Conservation (phyloP, 371 early-diverging fungal species). For the Synchytrium microbalum region DNA sequence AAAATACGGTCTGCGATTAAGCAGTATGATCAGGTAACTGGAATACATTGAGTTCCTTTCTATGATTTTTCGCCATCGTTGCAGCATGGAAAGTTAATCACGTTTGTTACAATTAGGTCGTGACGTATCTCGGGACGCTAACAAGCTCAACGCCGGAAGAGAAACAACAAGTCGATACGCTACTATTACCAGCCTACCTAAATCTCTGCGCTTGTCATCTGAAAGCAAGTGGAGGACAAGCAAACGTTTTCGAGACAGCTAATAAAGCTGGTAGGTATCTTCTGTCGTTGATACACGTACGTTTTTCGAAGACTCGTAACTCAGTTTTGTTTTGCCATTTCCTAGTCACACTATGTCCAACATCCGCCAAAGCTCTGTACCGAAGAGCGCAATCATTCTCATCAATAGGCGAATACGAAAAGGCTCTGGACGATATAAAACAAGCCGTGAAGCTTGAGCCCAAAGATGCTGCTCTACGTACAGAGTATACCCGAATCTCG, state of each 20-base stretch:
- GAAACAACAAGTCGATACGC: constrained; percentile 6
- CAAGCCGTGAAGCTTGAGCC: neutral
- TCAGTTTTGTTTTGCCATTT: no score
- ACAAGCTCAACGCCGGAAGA: constrained; percentile 22
- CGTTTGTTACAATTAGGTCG: constrained; percentile 5
- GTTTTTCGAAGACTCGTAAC: no score
- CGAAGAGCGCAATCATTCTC: constrained; percentile 6
- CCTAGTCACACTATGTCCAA: neutral
- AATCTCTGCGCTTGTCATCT: constrained; percentile 23
- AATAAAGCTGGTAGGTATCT: no score
- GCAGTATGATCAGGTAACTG: constrained; percentile 11
- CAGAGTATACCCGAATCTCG: neutral
- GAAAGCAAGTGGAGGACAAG: neutral
- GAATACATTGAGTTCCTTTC: neutral
- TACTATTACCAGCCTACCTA: constrained; percentile 19
- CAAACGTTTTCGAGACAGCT: neutral
- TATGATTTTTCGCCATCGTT: neutral
- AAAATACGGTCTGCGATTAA: constrained; percentile 9
- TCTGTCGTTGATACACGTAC: no score
- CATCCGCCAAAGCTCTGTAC: constrained; percentile 11
- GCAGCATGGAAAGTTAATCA: neutral
- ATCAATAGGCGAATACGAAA: neutral
- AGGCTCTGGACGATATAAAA: neutral
- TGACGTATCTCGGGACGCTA: constrained; percentile 13
- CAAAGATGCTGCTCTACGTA: neutral